Evolutionary conservation across 108 stramenopile species (phyloP), one percentile per base, ranked within the genome.

Genomic region (Conticribra weissflogii): DNA sequence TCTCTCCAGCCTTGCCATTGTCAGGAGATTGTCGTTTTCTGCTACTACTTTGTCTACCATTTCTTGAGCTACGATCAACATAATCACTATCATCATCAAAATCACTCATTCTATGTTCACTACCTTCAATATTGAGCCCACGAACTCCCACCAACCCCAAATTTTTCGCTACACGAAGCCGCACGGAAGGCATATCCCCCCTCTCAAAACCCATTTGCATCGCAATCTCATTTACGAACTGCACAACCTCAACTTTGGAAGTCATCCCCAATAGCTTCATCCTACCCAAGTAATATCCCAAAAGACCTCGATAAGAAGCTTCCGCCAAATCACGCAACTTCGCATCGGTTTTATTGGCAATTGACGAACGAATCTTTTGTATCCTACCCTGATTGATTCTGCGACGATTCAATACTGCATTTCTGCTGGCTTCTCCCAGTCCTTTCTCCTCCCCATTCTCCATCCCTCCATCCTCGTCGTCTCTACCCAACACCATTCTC

Each of bases 261-360:
- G 32, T 23, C 65, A 71, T 25, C 5, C 85, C 86, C 44, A 84
- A 30, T 36, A 49, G 57, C 63, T 57, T 64, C 73, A 83, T 60
- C 53, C 78, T 82, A 32, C 50, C 46, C 36, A 85, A 76, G 77
- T 86, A 86, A 80, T 87, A 94, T 22, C 93, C 93, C 31, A 94
- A 73, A 64, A 81, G 82, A n/a, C 89, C 83, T 30, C 75, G 63
- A 59, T 85, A 87, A 15, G 77, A 63, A 22, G 30, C 45, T 4
- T 47, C 63, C 9, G 72, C 73, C 44, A 69, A 30, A 29, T 54
- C 69, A 29, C 50, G 49, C 9, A 79, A 33, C 21, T 32, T 36
- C 24, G 62, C 49, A 49, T 79, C 54, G 7, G 36, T 34, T 19
- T 46, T 31, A 22, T 52, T 63, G 21, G 54, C 30, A 30, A 79